Evolutionary conservation across 2,329 filamentous ascomycete genomes (phyloP).

Genomic region (Aspergillus pseudoterreus): DNA sequence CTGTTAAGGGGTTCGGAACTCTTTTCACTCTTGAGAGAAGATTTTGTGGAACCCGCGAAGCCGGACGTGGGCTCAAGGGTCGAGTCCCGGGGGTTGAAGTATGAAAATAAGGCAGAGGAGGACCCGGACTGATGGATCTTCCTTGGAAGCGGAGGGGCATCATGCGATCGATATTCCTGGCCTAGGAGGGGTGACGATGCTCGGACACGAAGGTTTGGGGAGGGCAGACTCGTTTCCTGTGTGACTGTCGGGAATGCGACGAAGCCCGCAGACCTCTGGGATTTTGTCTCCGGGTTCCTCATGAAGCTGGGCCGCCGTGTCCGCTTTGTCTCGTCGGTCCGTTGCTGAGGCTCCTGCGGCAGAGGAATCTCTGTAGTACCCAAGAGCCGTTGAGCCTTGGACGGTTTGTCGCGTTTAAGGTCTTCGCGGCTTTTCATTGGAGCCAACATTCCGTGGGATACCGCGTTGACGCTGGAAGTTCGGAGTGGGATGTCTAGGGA

Average conservation of each 20-base stretch:
- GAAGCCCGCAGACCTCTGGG: slow-evolving; percentile 20
- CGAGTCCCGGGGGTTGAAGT: slow-evolving; percentile 44
- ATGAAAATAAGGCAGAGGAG: slow-evolving; percentile 45
- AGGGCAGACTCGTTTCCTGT: slow-evolving; percentile 16
- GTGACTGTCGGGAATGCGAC: slow-evolving; percentile 24
- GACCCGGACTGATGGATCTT: slow-evolving; percentile 41
- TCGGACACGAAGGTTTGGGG: slow-evolving; percentile 35
- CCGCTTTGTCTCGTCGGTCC: slow-evolving; percentile 20
- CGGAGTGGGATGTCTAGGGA: slow-evolving; percentile 14
- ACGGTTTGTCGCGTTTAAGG: slow-evolving; percentile 16
- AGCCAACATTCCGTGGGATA: slow-evolving; percentile 6
- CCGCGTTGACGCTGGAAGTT: slow-evolving; percentile 16
- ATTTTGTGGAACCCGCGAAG: slow-evolving; percentile 16
- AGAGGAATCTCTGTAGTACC: slow-evolving; percentile 26
- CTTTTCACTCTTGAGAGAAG: slow-evolving; percentile 1
- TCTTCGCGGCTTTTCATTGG: slow-evolving; percentile 15
- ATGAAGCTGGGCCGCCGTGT: slow-evolving; percentile 36
- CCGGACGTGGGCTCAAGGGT: slow-evolving; percentile 29
- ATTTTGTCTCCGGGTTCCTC: slow-evolving; percentile 38
- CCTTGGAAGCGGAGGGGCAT: slow-evolving; percentile 31
- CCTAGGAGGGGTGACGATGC: slow-evolving; percentile 47
- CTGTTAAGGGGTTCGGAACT: slow-evolving; percentile 14
- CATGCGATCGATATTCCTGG: slow-evolving; percentile 31
- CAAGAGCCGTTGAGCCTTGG: slow-evolving; percentile 32
- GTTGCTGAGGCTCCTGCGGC: slow-evolving; percentile 17